Evolutionary conservation across 2,329 filamentous ascomycete genomes (phyloP).

Genomic region (Claviceps purpurea): DNA sequence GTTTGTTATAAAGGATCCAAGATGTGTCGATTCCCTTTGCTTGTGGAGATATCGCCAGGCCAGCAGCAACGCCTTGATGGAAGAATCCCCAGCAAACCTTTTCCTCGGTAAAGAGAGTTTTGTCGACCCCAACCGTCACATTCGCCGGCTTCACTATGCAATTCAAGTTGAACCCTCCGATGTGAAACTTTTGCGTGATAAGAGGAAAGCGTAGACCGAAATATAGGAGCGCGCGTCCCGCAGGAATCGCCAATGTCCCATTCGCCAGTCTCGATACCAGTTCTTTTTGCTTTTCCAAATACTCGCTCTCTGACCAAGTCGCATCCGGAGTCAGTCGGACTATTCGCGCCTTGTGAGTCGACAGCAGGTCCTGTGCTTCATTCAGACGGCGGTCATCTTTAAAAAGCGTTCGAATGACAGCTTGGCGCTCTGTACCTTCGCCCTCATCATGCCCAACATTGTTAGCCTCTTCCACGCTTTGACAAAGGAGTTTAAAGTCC

Average conservation of each 20-base stretch:
- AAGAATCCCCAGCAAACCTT: slow-evolving; percentile 99
- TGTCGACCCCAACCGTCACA: slow-evolving; percentile 86
- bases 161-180: slow-evolving; percentile 81
- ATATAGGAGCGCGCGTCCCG: slow-evolving; percentile 76
- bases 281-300: slow-evolving; percentile 85
- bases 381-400: slow-evolving; percentile 79
- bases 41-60: slow-evolving; percentile 75
- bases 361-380: slow-evolving; percentile 75
- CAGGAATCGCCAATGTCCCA: slow-evolving; percentile 76
- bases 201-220: slow-evolving; percentile 80
- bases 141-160: slow-evolving; percentile 87
- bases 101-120: slow-evolving; percentile 77
- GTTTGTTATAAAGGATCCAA: slow-evolving; percentile 98
- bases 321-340: slow-evolving; percentile 65
- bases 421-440: slow-evolving; percentile 70
- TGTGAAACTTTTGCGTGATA: slow-evolving; percentile 80
- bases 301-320: slow-evolving; percentile 71
- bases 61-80: slow-evolving; percentile 88
- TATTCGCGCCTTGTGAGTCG: slow-evolving; percentile 66
- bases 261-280: slow-evolving; percentile 76
- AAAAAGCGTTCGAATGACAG: slow-evolving; percentile 77
- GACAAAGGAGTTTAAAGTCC: slow-evolving; percentile 69
- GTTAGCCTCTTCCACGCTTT: slow-evolving; percentile 46
- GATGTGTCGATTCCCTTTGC: slow-evolving; percentile 94
- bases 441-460: slow-evolving; percentile 58